Evolutionary conservation across 2,329 filamentous ascomycete genomes (phyloP).

Genomic region (Fragosphaeria purpurea): DNA sequence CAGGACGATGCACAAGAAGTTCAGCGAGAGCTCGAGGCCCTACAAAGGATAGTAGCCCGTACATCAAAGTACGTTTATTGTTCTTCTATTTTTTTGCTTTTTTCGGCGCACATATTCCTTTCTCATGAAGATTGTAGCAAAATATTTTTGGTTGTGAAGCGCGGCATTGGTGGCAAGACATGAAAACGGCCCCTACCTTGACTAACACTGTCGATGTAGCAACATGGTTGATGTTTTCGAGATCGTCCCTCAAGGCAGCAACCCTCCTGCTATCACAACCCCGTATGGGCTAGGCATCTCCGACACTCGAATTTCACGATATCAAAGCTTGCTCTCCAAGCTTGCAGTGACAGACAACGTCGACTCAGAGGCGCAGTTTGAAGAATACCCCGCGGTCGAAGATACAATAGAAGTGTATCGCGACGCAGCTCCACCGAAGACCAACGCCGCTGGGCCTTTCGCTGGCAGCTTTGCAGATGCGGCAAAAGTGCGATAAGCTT

Average conservation of each 20-base stretch:
- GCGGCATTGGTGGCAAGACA: no score
- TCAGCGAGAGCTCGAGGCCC: slow-evolving; percentile 53
- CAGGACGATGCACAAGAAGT: slow-evolving; percentile 52
- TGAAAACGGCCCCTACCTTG: no score
- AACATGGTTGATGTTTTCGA: slow-evolving; percentile 61
- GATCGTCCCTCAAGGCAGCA: slow-evolving; percentile 43
- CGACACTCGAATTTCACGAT: slow-evolving; percentile 45
- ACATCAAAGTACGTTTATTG: slow-evolving; percentile 46
- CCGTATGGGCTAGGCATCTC: slow-evolving; percentile 43
- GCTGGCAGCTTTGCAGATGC: slow-evolving; percentile 54
- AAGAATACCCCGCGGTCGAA: slow-evolving; percentile 18
- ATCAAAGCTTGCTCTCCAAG: slow-evolving; percentile 52
- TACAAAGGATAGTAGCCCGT: slow-evolving; percentile 53
- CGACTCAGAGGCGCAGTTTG: slow-evolving; percentile 37
- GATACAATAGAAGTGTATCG: slow-evolving; percentile 21
- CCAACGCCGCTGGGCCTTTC: slow-evolving; percentile 33
- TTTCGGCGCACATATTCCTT: neutral
- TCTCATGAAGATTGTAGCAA: neutral
- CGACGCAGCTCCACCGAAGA: slow-evolving; percentile 27
- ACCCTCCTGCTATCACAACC: slow-evolving; percentile 24
- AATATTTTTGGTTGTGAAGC: no score
- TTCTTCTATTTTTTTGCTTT: neutral
- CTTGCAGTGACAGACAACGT: slow-evolving; percentile 38
- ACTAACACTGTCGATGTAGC: slow-evolving; percentile 26
- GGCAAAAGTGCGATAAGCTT: slow-evolving; percentile 26